These are phyloP conservation scores for Globisporangium mamillatum DNA, from an alignment of 352 stramenopile genomes.

Conservation along the genomic window DNA sequence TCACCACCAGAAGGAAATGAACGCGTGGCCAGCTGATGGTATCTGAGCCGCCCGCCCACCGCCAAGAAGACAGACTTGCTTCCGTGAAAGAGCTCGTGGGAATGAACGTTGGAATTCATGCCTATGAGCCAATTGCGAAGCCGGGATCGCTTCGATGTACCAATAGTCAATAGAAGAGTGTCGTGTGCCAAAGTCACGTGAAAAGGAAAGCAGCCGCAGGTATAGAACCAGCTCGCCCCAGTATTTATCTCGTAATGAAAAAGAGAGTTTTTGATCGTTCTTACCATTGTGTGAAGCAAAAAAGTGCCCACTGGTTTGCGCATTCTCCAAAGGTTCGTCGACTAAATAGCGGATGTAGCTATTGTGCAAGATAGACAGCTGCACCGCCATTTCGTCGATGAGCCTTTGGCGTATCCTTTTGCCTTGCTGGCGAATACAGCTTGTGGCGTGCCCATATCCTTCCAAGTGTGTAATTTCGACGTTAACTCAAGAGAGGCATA, in stretches of 20 bases:
- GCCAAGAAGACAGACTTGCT: not conserved
- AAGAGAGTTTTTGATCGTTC: not conserved
- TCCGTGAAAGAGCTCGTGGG: not conserved
- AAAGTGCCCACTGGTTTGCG: too few relatives aligned
- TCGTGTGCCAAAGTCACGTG: not conserved
- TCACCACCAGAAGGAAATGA: not conserved
- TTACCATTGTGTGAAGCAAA: not conserved
- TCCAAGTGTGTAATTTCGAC: not conserved
- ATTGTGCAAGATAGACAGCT: not conserved
- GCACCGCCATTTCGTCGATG: too few relatives aligned
- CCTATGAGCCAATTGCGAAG: not conserved
- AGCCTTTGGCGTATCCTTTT: not conserved
- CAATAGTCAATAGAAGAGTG: conserved; percentile 19
- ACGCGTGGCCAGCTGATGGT: not conserved
- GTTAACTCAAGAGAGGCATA: not conserved
- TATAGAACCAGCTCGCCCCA: not conserved
- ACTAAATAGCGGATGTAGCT: too few relatives aligned
- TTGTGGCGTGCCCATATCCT: not conserved
- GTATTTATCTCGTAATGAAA: conserved; percentile 15
- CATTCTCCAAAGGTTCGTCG: too few relatives aligned
- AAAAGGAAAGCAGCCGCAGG: not conserved
- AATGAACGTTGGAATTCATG: conserved; percentile 22
- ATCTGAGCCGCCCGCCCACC: not conserved
- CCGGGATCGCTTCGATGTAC: conserved; percentile 8
- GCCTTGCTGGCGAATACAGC: not conserved